Evolutionary conservation across 495 filamentous ascomycete genomes (phyloP).

Genomic region (Talaromyces nanjingensis): DNA sequence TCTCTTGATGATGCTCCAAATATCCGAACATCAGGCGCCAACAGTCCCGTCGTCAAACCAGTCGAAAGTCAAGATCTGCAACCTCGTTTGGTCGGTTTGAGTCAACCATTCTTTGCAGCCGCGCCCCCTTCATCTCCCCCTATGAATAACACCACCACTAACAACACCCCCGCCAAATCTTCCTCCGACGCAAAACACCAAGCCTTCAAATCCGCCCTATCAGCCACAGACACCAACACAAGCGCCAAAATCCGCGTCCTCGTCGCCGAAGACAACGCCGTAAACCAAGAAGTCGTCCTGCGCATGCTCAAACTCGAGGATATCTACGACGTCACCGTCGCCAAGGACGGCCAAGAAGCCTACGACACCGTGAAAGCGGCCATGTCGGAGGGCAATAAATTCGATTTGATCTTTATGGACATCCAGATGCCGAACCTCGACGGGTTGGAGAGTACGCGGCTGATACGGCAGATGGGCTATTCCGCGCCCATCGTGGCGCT

Average conservation of each 20-base stretch:
- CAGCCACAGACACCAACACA: slow-evolving; percentile 42
- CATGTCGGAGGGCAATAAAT: slow-evolving; percentile 64
- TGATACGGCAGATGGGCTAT: slow-evolving; percentile 83
- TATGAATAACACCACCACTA: slow-evolving; percentile 22
- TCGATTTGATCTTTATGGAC: slow-evolving; percentile 91
- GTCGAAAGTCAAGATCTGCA: slow-evolving; percentile 44
- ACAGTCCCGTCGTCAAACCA: slow-evolving; percentile 15
- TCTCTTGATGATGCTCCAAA: slow-evolving; percentile 20
- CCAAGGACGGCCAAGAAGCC: slow-evolving; percentile 85
- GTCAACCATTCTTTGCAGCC: slow-evolving; percentile 77
- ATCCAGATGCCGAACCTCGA: slow-evolving; percentile 94
- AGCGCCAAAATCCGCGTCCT: slow-evolving; percentile 69
- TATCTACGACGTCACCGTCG: slow-evolving; percentile 69
- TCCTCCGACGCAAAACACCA: slow-evolving; percentile 23
- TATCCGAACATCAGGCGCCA: neutral
- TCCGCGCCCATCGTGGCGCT: slow-evolving; percentile 84
- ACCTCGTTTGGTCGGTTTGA: slow-evolving; percentile 74
- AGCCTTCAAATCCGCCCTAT: slow-evolving; percentile 15
- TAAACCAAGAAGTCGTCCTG: slow-evolving; percentile 92
- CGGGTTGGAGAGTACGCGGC: slow-evolving; percentile 77
- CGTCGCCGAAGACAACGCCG: slow-evolving; percentile 91
- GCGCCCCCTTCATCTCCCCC: slow-evolving; percentile 31
- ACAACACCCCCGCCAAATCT: slow-evolving; percentile 41
- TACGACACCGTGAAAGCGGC: slow-evolving; percentile 75
- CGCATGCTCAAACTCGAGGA: slow-evolving; percentile 66